phyloP scores from a whole-genome alignment of 1,284 basidiomycete genomes.

The Microbotryomycetes sp. region DNA sequence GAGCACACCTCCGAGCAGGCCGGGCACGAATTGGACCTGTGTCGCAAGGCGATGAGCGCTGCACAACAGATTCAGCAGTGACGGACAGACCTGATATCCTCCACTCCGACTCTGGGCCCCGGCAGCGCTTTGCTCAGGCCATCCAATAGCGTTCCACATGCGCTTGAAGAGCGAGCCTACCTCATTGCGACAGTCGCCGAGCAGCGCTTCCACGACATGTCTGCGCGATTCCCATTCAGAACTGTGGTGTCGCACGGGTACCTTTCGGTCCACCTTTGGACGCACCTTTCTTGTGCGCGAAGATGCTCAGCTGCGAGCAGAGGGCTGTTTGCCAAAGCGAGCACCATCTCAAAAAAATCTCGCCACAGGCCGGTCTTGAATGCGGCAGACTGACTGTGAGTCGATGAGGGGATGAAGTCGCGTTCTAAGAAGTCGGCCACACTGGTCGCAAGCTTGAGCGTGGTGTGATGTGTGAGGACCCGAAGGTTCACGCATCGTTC shows the following conservation, averaged over 20 bases:
- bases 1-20: constrained; percentile 84
- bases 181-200: constrained; percentile 88
- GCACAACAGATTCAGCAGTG: too few relatives aligned
- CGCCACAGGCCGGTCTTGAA: constrained; percentile 80
- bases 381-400: constrained; percentile 50
- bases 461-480: constrained; percentile 77
- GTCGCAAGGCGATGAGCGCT: constrained; percentile 19
- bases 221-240: too few relatives aligned
- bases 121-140: constrained; percentile 52
- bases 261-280: too few relatives aligned
- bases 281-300: constrained; percentile 64
- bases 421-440: constrained; percentile 68
- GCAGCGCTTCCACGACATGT: constrained; percentile 88
- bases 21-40: constrained; percentile 49
- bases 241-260: too few relatives aligned
- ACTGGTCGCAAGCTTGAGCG: constrained; percentile 82
- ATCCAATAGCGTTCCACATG: constrained; percentile 82
- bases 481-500: constrained; percentile 88
- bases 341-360: constrained; percentile 70
- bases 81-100: constrained; percentile 67
- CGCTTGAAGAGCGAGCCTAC: constrained; percentile 76
- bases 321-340: constrained; percentile 79
- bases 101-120: constrained; percentile 8
- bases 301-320: constrained; percentile 92
- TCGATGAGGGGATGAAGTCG: constrained; percentile 68